phyloP scores from a whole-genome alignment of 805 yeast genomes.

The Ogataea methanolica region DNA sequence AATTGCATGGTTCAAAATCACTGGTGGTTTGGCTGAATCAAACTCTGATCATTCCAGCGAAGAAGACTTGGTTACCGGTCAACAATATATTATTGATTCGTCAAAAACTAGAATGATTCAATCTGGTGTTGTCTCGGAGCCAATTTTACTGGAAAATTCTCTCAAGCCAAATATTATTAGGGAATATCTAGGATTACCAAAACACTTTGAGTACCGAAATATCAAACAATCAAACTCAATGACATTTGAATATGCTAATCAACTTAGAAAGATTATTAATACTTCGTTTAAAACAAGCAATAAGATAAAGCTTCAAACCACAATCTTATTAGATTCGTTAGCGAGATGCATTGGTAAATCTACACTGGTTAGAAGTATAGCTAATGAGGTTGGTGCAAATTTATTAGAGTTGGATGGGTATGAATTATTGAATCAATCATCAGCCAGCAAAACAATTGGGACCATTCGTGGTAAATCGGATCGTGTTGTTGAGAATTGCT shows the following conservation, averaged over 20 bases:
- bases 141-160: constrained; percentile 25
- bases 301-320: constrained; percentile 46
- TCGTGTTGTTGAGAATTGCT: constrained; percentile 42
- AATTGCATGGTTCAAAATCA: constrained; percentile 81
- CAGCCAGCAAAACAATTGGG: constrained; percentile 78
- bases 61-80: constrained; percentile 15
- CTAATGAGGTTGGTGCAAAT: constrained; percentile 60
- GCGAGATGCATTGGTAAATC: constrained; percentile 79
- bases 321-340: constrained; percentile 62
- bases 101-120: constrained; percentile 63
- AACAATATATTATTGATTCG: constrained; percentile 62
- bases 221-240: constrained; percentile 7
- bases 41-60: constrained; percentile 15
- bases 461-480: constrained; percentile 73
- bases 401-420: constrained; percentile 66
- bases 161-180: constrained; percentile 9
- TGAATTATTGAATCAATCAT: constrained; percentile 61
- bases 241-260: constrained; percentile 44
- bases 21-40: constrained; percentile 40
- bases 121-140: constrained; percentile 48
- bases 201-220: constrained; percentile 12
- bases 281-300: constrained; percentile 39
- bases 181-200: constrained; percentile 12
- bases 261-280: constrained; percentile 48
- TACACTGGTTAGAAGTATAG: constrained; percentile 50